Evolutionary conservation across 1,139 yeast species (phyloP).

Genomic region (Hanseniaspora uvarum): DNA sequence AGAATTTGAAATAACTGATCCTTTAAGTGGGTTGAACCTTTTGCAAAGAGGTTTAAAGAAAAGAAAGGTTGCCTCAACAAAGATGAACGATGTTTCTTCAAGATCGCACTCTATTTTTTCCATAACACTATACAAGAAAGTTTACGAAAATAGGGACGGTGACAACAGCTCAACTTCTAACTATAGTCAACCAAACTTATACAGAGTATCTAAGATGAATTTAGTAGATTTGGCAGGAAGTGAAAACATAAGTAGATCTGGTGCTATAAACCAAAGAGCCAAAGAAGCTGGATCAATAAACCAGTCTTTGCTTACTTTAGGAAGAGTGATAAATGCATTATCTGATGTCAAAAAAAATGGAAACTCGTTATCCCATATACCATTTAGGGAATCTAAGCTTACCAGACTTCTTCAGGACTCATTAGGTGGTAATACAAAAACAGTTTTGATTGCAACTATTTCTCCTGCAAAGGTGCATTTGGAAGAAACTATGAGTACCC

Average conservation of each 20-base stretch:
- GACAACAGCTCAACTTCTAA: slow-evolving; percentile 15
- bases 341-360: slow-evolving; percentile 30
- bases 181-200: slow-evolving; percentile 30
- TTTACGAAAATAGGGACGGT: neutral
- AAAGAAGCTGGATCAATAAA: slow-evolving; percentile 63
- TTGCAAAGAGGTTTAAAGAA: slow-evolving; percentile 47
- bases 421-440: slow-evolving; percentile 56
- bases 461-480: slow-evolving; percentile 55
- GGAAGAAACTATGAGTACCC: slow-evolving; percentile 55
- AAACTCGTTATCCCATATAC: slow-evolving; percentile 36
- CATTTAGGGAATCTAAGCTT: slow-evolving; percentile 56
- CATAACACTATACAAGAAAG: slow-evolving; percentile 43
- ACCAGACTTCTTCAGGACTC: slow-evolving; percentile 57
- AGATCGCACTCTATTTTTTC: slow-evolving; percentile 68
- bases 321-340: slow-evolving; percentile 52
- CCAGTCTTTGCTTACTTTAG: slow-evolving; percentile 53
- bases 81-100: slow-evolving; percentile 58
- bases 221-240: slow-evolving; percentile 74
- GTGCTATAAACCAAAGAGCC: slow-evolving; percentile 48
- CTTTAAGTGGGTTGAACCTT: slow-evolving; percentile 45
- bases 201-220: slow-evolving; percentile 56
- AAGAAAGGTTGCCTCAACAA: slow-evolving; percentile 59
- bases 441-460: slow-evolving; percentile 54
- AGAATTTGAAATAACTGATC: slow-evolving; percentile 45
- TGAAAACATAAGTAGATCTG: slow-evolving; percentile 55